Conservation (phyloP, 1,284 basidiomycete species). For the Pyrrhoderma noxium region DNA sequence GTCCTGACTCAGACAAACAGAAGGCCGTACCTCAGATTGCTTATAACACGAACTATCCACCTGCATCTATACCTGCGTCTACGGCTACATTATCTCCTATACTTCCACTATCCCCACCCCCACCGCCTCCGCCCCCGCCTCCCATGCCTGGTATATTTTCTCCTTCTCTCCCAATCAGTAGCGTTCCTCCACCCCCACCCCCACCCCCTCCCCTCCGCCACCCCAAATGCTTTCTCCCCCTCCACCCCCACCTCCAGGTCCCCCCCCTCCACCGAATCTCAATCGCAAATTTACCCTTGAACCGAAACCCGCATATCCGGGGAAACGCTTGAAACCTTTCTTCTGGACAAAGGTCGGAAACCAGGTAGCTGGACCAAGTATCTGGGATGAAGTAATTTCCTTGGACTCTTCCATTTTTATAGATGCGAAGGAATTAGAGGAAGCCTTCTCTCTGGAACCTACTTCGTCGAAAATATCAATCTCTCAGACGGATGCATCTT, state of each 20-base stretch:
- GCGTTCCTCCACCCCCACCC: conserved; percentile 3
- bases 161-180: not conserved
- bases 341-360: conserved; percentile 80
- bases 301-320: conserved; percentile 32
- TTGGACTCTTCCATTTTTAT: conserved; percentile 33
- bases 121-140: conserved; percentile 14
- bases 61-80: too few relatives aligned
- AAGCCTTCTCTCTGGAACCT: conserved; percentile 64
- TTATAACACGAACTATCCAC: conserved; percentile 63
- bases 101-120: conserved; percentile 1
- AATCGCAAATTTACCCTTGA: conserved; percentile 20
- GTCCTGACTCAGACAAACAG: conserved; percentile 30
- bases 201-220: conserved; percentile 15
- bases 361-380: conserved; percentile 40
- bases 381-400: conserved; percentile 60
- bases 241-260: conserved; percentile 20
- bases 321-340: conserved; percentile 74
- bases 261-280: conserved; percentile 10
- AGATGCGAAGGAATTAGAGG: conserved; percentile 65
- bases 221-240: conserved; percentile 27
- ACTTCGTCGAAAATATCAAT: conserved; percentile 37
- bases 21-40: conserved; percentile 55
- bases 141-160: conserved; percentile 1
- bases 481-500: conserved; percentile 28
- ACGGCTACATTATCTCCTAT: too few relatives aligned